phyloP scores from a whole-genome alignment of 2,329 filamentous ascomycete genomes.

The Byssochlamys sp. region DNA sequence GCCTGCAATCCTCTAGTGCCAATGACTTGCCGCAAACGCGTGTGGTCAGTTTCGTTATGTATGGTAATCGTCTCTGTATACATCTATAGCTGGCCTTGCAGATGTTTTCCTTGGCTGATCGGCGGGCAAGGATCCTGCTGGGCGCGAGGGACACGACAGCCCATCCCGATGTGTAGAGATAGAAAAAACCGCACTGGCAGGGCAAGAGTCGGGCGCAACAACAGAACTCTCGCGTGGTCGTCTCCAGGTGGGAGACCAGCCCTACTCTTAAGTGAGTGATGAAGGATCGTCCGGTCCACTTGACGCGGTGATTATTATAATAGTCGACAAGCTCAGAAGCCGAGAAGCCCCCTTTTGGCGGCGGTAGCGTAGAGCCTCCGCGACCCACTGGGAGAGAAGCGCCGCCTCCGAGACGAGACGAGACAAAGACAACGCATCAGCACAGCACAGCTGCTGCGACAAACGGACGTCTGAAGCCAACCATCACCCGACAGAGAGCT shows the following conservation, averaged over 20 bases:
- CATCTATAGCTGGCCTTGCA: background rate
- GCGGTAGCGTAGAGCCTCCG: background rate
- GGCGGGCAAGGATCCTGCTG: background rate
- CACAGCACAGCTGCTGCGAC: background rate
- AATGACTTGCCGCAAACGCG: background rate
- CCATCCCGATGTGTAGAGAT: background rate
- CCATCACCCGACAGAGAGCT: constrained; percentile 2
- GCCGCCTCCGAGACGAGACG: background rate
- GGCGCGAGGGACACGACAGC: background rate
- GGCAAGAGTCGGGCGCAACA: background rate
- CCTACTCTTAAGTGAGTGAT: background rate
- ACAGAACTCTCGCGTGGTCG: background rate
- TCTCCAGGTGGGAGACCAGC: background rate
- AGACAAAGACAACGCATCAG: background rate
- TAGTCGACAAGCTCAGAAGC: background rate
- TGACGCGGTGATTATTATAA: background rate
- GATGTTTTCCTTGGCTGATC: background rate
- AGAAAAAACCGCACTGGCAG: background rate
- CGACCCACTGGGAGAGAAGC: background rate
- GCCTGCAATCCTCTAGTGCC: background rate
- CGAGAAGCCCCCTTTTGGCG: background rate
- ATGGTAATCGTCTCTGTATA: background rate
- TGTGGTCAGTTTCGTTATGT: background rate
- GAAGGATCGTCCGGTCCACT: background rate
- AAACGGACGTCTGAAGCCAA: background rate